A percentile compares a stretch with the other conserved stretches of the same genome.
Evolutionary conservation across 495 filamentous ascomycete genomes (phyloP).

Genomic region (Neurospora sp.): DNA sequence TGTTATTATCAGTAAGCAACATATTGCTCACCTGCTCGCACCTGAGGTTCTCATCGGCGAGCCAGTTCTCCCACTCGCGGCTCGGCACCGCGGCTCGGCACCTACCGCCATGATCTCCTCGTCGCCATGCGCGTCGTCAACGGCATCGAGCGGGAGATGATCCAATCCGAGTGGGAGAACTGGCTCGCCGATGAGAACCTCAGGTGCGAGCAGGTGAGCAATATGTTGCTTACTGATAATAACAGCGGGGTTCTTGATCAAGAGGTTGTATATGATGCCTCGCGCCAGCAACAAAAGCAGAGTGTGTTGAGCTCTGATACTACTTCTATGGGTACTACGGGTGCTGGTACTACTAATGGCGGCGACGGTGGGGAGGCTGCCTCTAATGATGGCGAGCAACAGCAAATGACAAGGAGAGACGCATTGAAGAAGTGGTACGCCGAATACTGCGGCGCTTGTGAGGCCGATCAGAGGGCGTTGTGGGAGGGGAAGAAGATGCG

Average conservation of each 20-base stretch:
- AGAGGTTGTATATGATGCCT: conserved; percentile 12
- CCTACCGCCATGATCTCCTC: conserved; percentile 83
- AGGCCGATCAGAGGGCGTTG: conserved; percentile 41
- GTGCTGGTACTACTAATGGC: not conserved
- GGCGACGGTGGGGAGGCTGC: conserved; percentile 1
- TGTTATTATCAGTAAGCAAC: no score
- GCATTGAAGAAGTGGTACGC: conserved; percentile 54
- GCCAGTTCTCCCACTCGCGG: no score
- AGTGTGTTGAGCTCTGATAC: conserved; percentile 1
- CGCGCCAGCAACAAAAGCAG: conserved; percentile 12
- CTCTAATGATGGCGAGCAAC: not conserved
- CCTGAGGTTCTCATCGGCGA: no score
- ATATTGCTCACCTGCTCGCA: no score
- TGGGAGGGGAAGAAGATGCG: conserved; percentile 6
- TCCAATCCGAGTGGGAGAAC: conserved; percentile 80
- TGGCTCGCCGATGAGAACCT: conserved; percentile 68
- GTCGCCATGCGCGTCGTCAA: conserved; percentile 89
- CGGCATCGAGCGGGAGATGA: conserved; percentile 71
- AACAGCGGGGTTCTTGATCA: conserved; percentile 15
- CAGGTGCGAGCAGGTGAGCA: conserved; percentile 55
- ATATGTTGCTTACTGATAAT: conserved; percentile 31
- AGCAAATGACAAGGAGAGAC: conserved; percentile 28
- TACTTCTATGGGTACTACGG: not conserved
- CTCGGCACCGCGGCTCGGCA: conserved; percentile 65
- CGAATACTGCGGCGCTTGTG: conserved; percentile 67